Percentiles rank a stretch among this genome's conserved stretches.
Evolutionary conservation across 345 rosid species (phyloP).

Genomic region (Geranium rotundifolium): DNA sequence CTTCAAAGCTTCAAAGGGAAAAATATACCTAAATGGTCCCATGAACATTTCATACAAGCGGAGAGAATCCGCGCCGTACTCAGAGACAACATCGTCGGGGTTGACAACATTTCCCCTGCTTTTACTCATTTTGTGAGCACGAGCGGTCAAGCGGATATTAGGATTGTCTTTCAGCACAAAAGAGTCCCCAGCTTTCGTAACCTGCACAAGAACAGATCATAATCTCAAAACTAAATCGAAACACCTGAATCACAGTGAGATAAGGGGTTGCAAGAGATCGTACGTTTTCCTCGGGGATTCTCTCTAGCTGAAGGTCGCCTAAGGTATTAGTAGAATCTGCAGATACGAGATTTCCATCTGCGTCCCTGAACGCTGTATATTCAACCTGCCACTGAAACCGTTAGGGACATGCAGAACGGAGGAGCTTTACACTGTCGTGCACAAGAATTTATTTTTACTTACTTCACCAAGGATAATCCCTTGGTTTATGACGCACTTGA

Average conservation of each 20-base stretch:
- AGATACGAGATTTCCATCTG: constrained; percentile 58
- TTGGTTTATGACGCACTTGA: constrained; percentile 93
- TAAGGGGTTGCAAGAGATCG: constrained; percentile 8
- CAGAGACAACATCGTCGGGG: constrained; percentile 79
- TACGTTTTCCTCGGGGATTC: constrained; percentile 60
- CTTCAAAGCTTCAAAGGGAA: not conserved
- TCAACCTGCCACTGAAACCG: constrained; percentile 56
- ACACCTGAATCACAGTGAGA: not conserved
- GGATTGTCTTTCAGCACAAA: constrained; percentile 62
- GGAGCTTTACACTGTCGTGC: constrained; percentile 2
- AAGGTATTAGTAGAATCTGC: constrained; percentile 36
- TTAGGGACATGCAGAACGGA: constrained; percentile 10
- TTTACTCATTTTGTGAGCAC: constrained; percentile 92
- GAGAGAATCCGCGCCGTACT: constrained; percentile 93
- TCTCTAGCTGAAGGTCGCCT: constrained; percentile 48
- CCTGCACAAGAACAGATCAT: constrained; percentile 23
- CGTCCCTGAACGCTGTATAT: constrained; percentile 60
- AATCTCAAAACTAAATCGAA: not conserved
- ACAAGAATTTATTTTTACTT: constrained; percentile 17
- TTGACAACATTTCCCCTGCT: constrained; percentile 95
- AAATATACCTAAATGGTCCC: constrained; percentile 80
- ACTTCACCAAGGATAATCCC: constrained; percentile 98
- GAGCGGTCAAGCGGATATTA: constrained; percentile 50
- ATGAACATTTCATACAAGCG: constrained; percentile 95
- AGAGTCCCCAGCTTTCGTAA: constrained; percentile 61